Percentiles rank a stretch among this genome's conserved stretches.
phyloP scores from a whole-genome alignment of 2,329 filamentous ascomycete species.

The Aspergillus sp. region DNA sequence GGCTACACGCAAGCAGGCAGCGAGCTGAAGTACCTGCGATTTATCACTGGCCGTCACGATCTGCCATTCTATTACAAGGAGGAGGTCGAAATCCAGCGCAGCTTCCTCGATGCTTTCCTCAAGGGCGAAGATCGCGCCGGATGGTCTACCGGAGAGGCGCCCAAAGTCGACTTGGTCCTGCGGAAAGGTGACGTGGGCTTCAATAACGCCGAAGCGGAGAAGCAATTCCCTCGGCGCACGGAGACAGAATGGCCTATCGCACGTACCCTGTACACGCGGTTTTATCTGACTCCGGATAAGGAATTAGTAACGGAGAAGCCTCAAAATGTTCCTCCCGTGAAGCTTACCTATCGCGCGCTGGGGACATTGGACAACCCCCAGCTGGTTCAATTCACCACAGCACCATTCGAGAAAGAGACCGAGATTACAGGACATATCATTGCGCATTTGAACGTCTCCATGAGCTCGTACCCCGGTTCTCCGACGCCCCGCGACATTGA shows the following conservation, averaged over 20 bases:
- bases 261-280: constrained; percentile 62
- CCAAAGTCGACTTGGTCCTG: constrained; percentile 60
- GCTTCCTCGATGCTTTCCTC: constrained; percentile 69
- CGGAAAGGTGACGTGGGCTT: constrained; percentile 66
- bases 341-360: constrained; percentile 59
- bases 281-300: constrained; percentile 53
- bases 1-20: constrained; percentile 64
- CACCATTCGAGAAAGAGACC: constrained; percentile 59
- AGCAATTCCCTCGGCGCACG: constrained; percentile 51
- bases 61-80: constrained; percentile 70
- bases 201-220: constrained; percentile 62
- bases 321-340: constrained; percentile 24
- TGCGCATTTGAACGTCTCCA: constrained; percentile 63
- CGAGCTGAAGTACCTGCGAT: constrained; percentile 65
- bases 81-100: constrained; percentile 64
- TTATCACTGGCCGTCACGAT: constrained; percentile 69
- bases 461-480: constrained; percentile 38
- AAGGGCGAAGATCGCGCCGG: constrained; percentile 60
- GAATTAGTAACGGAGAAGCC: constrained; percentile 35
- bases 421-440: constrained; percentile 69
- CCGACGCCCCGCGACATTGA: constrained; percentile 50
- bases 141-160: constrained; percentile 50
- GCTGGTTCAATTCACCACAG: constrained; percentile 56
- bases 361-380: constrained; percentile 56
- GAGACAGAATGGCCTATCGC: constrained; percentile 67